Conservation (phyloP, 768 basidiomycete species). For the Boletus rubescentipes region DNA sequence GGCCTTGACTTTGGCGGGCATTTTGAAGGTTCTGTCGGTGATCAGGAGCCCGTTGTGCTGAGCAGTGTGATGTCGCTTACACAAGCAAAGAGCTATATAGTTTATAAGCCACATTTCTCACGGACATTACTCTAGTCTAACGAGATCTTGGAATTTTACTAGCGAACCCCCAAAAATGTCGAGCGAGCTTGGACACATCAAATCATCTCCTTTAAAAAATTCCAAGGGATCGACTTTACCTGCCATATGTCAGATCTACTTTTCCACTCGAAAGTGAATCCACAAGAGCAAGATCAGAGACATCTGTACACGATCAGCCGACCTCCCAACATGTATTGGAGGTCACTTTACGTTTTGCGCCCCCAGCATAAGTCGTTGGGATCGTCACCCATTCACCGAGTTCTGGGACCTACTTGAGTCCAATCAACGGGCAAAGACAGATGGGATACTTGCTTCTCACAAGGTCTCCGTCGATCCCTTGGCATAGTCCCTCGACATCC, state of each 20-base stretch:
- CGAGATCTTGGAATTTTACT: conserved; percentile 59
- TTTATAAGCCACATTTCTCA: conserved; percentile 44
- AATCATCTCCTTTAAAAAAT: background rate
- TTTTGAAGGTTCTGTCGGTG: conserved; percentile 43
- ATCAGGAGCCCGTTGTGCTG: conserved; percentile 33
- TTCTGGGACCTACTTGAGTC: conserved; percentile 43
- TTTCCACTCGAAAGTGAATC: conserved; percentile 75
- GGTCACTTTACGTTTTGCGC: conserved; percentile 69
- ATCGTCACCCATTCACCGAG: conserved; percentile 90
- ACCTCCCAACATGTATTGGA: background rate
- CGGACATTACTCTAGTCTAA: conserved; percentile 11
- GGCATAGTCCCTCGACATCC: conserved; percentile 97
- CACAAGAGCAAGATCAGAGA: conserved; percentile 80
- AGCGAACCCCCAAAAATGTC: conserved; percentile 71
- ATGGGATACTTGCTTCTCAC: conserved; percentile 59
- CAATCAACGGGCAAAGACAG: background rate
- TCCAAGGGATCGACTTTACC: conserved; percentile 25
- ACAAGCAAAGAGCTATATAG: conserved; percentile 36
- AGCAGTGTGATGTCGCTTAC: conserved; percentile 30
- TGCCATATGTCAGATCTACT: conserved; percentile 48
- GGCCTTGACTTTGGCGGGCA: conserved; percentile 93
- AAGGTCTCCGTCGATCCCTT: conserved; percentile 91
- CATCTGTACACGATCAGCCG: conserved; percentile 45
- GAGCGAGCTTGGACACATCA: conserved; percentile 42
- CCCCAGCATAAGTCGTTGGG: conserved; percentile 96